Conservation (phyloP, 2,329 filamentous ascomycete genomes). For the Epicoccum sorghinum region DNA sequence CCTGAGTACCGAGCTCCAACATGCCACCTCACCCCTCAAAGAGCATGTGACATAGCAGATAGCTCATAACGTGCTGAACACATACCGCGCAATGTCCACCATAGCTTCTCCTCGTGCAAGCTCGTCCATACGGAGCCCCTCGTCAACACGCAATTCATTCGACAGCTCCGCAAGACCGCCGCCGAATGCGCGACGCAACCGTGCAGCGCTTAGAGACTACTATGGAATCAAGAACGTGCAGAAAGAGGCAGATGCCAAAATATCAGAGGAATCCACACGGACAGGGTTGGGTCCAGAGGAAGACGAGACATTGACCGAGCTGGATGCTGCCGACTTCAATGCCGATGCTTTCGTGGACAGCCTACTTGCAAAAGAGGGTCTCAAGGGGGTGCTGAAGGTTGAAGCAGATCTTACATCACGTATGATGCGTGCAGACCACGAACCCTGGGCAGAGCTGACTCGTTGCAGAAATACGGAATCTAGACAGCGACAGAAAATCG, state of each 20-base stretch:
- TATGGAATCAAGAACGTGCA: constrained; percentile 75
- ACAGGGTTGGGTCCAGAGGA: constrained; percentile 49
- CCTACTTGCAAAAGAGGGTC: constrained; percentile 65
- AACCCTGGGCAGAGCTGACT: neutral
- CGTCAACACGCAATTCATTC: constrained; percentile 79
- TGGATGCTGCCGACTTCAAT: constrained; percentile 77
- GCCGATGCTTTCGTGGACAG: constrained; percentile 70
- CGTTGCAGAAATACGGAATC: constrained; percentile 73
- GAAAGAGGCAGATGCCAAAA: constrained; percentile 37
- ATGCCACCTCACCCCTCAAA: constrained; percentile 1
- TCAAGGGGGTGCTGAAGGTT: constrained; percentile 71
- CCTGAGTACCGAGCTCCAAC: constrained; percentile 8
- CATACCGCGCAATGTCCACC: constrained; percentile 57
- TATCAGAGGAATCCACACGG: constrained; percentile 40
- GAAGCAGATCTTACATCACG: constrained; percentile 71
- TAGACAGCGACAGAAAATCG: constrained; percentile 96
- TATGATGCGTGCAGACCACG: constrained; percentile 20
- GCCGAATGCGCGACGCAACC: constrained; percentile 68
- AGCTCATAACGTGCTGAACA: constrained; percentile 6
- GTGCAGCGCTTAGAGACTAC: constrained; percentile 88
- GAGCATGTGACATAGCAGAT: neutral
- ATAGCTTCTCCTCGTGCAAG: constrained; percentile 65
- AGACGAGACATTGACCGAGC: constrained; percentile 67
- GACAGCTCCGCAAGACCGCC: constrained; percentile 42
- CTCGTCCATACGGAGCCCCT: constrained; percentile 68